Conservation (phyloP, 768 basidiomycete species). For the Auriscalpium orientale region DNA sequence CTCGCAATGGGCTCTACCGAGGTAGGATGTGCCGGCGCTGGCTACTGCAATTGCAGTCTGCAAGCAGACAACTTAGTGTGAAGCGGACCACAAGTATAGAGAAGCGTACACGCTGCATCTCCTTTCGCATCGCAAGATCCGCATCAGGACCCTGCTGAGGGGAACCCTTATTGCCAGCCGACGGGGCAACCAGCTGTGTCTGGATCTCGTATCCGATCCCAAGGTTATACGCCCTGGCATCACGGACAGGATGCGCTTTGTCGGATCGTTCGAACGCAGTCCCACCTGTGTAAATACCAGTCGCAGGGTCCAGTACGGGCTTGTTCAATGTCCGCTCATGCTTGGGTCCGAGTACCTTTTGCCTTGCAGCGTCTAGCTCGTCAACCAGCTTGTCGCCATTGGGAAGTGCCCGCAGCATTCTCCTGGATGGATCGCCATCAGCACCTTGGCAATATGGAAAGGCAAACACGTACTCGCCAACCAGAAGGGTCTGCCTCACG, state of each 20-base stretch:
- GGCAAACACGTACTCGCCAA: too few species aligned
- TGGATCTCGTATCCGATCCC: neutral
- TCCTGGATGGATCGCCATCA: too few species aligned
- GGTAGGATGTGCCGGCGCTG: neutral
- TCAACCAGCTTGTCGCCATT: too few species aligned
- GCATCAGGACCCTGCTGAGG: neutral
- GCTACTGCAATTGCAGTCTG: neutral
- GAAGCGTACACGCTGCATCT: neutral
- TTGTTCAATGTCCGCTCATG: too few species aligned
- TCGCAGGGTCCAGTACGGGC: too few species aligned
- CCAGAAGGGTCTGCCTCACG: too few species aligned
- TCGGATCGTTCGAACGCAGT: neutral
- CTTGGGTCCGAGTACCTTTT: too few species aligned
- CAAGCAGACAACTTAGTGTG: too few species aligned
- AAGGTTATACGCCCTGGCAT: neutral
- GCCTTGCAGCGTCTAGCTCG: too few species aligned
- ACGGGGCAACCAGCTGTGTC: neutral
- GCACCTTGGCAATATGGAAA: too few species aligned
- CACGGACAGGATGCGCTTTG: neutral
- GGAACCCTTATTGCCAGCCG: neutral
- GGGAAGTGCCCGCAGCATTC: too few species aligned
- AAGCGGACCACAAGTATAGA: neutral
- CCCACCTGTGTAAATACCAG: neutral
- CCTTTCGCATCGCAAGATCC: neutral
- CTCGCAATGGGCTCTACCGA: neutral